Conservation (phyloP, 73 alveolate species). For the Diophrys appendiculata region DNA sequence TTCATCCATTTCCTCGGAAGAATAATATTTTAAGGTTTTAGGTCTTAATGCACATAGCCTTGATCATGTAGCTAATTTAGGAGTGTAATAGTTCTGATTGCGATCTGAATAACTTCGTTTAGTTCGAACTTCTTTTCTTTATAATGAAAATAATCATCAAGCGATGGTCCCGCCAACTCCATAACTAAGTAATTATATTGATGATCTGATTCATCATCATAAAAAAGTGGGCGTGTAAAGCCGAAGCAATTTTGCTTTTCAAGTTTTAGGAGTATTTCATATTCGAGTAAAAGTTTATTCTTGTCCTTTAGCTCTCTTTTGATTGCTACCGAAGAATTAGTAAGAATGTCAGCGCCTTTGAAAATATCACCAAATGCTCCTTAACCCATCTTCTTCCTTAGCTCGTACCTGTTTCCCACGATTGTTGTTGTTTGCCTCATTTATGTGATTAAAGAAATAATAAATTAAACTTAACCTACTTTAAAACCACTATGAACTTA, state of each 20-base stretch:
- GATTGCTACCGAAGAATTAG: conserved; percentile 19
- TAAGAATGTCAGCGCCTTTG: conserved; percentile 32
- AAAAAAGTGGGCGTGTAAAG: not conserved
- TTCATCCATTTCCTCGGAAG: not conserved
- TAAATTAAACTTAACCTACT: no score
- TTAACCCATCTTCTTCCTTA: conserved; percentile 12
- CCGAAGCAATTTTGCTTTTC: not conserved
- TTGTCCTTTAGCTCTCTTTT: conserved; percentile 31
- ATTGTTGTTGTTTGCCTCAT: no score
- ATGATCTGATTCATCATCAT: conserved; percentile 58
- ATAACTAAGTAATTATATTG: conserved; percentile 77
- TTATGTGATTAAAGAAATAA: no score
- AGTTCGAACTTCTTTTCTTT: conserved; percentile 56
- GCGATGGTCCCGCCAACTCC: conserved; percentile 80
- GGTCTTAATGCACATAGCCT: not conserved
- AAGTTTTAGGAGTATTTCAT: conserved; percentile 54
- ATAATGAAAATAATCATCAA: conserved; percentile 64
- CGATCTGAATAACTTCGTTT: conserved; percentile 33
- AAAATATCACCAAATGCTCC: conserved; percentile 69
- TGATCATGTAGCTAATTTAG: not conserved
- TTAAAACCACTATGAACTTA: no score
- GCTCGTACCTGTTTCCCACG: conserved; percentile 3
- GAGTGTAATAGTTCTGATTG: not conserved
- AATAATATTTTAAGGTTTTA: not conserved
- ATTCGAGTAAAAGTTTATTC: conserved; percentile 77